A percentile compares a stretch with the other conserved stretches of the same genome.
phyloP scores from a whole-genome alignment of 306 rosid genomes.

The Biancaea sappan region DNA sequence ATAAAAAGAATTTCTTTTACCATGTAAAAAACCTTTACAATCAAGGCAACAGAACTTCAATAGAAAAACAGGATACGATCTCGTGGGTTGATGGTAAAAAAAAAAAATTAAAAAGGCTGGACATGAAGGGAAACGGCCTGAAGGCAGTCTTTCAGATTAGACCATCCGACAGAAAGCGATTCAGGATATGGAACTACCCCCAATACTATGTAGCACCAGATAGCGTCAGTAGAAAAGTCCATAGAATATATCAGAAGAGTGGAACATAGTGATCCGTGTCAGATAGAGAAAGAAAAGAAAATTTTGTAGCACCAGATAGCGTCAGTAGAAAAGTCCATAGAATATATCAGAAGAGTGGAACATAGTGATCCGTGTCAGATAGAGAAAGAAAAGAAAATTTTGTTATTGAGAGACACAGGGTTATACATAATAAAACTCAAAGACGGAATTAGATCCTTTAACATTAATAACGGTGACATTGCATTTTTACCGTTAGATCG shows the following conservation, averaged over 20 bases:
- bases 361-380: conserved; percentile 11
- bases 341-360: conserved; percentile 6
- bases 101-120: conserved; percentile 41
- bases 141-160: conserved; percentile 59
- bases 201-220: conserved; percentile 75
- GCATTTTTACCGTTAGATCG: too few species aligned
- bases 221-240: conserved; percentile 72
- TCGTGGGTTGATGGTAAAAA: conserved; percentile 39
- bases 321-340: conserved; percentile 63
- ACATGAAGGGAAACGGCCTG: conserved; percentile 57
- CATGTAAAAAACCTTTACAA: conserved; percentile 68
- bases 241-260: conserved; percentile 1
- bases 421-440: neutral
- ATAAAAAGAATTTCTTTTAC: conserved; percentile 32
- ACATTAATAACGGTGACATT: too few species aligned
- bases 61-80: conserved; percentile 55
- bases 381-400: neutral
- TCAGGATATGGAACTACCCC: conserved; percentile 61
- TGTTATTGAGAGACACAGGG: conserved; percentile 21
- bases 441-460: too few species aligned
- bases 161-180: conserved; percentile 42
- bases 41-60: conserved; percentile 61
- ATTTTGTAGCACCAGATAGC: conserved; percentile 81
- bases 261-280: conserved; percentile 11
- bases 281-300: neutral